These are phyloP conservation scores for Nemania bipapillata DNA, from an alignment of 2,329 filamentous ascomycete genomes.

Conservation along the genomic window DNA sequence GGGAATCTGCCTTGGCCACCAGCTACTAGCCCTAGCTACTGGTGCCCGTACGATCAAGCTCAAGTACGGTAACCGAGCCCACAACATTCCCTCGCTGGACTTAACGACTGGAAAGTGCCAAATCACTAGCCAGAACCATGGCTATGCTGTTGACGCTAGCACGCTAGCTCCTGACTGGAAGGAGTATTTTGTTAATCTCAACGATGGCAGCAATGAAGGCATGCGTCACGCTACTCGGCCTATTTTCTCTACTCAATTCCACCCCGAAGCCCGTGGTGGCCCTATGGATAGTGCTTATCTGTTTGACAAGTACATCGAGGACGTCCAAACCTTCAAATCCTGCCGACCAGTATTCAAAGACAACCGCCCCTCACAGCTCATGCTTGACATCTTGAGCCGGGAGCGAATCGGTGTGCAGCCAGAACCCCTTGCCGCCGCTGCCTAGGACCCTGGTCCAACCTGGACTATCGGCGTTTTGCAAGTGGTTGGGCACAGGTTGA, in stretches of 20 bases:
- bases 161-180: conserved; percentile 89
- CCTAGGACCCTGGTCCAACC: conserved; percentile 48
- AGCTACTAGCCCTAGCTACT: conserved; percentile 88
- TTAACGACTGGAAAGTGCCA: conserved; percentile 96
- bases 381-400: conserved; percentile 91
- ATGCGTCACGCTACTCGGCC: conserved; percentile 94
- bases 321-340: conserved; percentile 88
- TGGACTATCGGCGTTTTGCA: not conserved
- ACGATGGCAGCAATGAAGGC: conserved; percentile 96
- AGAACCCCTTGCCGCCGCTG: conserved; percentile 65
- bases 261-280: conserved; percentile 96
- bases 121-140: conserved; percentile 98
- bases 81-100: conserved; percentile 97
- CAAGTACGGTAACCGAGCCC: conserved; percentile 98
- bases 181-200: conserved; percentile 98
- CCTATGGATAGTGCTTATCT: conserved; percentile 95
- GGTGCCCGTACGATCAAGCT: conserved; percentile 94
- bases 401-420: conserved; percentile 92
- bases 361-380: conserved; percentile 85
- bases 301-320: conserved; percentile 95
- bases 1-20: conserved; percentile 97
- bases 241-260: conserved; percentile 99
- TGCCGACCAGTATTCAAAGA: conserved; percentile 82
- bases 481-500: not conserved
- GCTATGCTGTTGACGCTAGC: conserved; percentile 88